Percentiles rank a stretch among this genome's conserved stretches.
Evolutionary conservation across 345 rosid species (phyloP).

Genomic region (Eutrema yunnanense): DNA sequence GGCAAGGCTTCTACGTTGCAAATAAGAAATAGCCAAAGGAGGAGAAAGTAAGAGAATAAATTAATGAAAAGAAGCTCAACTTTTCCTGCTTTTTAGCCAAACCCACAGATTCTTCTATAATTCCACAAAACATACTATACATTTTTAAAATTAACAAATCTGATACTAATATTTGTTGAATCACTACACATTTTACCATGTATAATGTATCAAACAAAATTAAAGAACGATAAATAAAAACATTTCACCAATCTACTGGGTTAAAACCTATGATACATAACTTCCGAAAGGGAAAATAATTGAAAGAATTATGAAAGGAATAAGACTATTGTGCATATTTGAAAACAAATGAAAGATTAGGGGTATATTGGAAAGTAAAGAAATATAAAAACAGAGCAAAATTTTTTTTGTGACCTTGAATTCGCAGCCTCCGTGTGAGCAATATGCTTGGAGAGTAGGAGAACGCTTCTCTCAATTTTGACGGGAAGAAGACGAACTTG

Average conservation of each 20-base stretch:
- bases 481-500: constrained; percentile 7
- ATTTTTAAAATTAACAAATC: not conserved
- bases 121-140: not conserved
- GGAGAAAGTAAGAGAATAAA: not conserved
- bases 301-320: not conserved
- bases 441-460: constrained; percentile 25
- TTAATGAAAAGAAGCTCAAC: not conserved
- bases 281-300: not conserved
- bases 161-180: not conserved
- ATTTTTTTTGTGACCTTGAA: constrained; percentile 23
- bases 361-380: not conserved
- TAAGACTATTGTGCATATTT: not conserved
- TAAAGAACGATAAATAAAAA: not conserved
- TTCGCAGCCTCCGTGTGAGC: constrained; percentile 16
- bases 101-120: not conserved
- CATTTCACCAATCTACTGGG: not conserved
- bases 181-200: not conserved
- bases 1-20: constrained; percentile 12
- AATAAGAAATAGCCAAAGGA: constrained; percentile 3
- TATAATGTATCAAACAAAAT: not conserved
- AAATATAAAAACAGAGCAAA: not conserved
- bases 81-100: not conserved
- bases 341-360: not conserved
- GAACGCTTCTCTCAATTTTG: constrained; percentile 18
- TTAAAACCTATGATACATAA: not conserved